phyloP scores from a whole-genome alignment of 805 yeast genomes.

The Teunomyces pallodes region DNA sequence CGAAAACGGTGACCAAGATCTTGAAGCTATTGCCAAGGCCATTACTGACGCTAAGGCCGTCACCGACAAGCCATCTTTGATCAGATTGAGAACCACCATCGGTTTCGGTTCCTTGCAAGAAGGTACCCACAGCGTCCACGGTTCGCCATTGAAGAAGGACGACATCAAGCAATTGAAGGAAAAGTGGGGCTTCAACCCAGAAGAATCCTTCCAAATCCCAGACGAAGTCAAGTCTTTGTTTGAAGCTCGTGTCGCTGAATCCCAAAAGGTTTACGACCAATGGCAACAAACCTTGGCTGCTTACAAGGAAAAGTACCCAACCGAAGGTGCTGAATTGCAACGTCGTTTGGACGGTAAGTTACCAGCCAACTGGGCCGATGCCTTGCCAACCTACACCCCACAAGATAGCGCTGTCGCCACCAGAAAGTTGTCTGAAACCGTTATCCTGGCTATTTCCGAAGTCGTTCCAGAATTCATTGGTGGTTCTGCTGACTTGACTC shows the following conservation, averaged over 20 bases:
- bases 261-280: conserved; percentile 65
- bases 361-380: conserved; percentile 77
- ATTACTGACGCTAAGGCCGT: conserved; percentile 77
- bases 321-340: conserved; percentile 69
- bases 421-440: conserved; percentile 88
- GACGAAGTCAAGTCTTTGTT: conserved; percentile 76
- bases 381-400: conserved; percentile 77
- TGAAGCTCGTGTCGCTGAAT: conserved; percentile 54
- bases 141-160: conserved; percentile 92
- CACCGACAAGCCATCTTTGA: conserved; percentile 81
- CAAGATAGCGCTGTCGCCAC: conserved; percentile 84
- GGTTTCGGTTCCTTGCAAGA: conserved; percentile 86
- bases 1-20: conserved; percentile 76
- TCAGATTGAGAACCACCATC: conserved; percentile 85
- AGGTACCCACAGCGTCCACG: conserved; percentile 94
- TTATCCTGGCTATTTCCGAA: conserved; percentile 58
- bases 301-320: conserved; percentile 71
- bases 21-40: conserved; percentile 68
- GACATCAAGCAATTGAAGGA: conserved; percentile 85
- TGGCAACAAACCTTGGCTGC: conserved; percentile 68
- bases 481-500: conserved; percentile 98
- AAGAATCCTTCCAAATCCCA: conserved; percentile 73
- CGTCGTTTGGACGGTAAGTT: conserved; percentile 78
- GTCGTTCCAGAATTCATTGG: conserved; percentile 86
- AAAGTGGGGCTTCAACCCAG: conserved; percentile 86